Evolutionary conservation across 345 rosid species (phyloP).

Genomic region (Syzygium oleosum): DNA sequence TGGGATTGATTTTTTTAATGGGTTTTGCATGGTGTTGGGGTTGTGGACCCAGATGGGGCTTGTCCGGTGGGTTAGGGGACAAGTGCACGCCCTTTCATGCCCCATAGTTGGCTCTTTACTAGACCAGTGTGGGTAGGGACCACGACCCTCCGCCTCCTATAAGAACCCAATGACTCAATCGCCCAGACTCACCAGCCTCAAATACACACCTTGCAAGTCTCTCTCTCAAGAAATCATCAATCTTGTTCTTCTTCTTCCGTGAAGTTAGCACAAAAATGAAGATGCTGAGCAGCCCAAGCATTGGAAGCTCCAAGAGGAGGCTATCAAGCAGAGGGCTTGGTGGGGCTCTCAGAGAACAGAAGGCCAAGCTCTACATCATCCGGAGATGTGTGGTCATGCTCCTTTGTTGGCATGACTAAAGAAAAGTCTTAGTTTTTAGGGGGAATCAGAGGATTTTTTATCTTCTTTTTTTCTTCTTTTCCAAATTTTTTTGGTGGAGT

Average conservation of each 20-base stretch:
- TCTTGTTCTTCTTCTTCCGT: neutral
- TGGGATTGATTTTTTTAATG: neutral
- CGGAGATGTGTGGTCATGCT: conserved; percentile 24
- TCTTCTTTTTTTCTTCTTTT: neutral
- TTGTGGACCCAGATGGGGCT: neutral
- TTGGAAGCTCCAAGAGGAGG: conserved; percentile 13
- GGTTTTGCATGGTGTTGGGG: neutral
- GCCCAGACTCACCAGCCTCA: neutral
- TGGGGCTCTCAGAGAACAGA: conserved; percentile 15
- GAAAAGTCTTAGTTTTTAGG: neutral
- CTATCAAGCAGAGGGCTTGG: conserved; percentile 14
- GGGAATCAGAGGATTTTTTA: neutral
- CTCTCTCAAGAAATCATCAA: neutral
- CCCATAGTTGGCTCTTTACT: conserved; percentile 13
- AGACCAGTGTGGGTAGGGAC: conserved; percentile 8
- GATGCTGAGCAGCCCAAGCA: conserved; percentile 5
- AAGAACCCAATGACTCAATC: neutral
- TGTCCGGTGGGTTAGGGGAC: conserved; percentile 8
- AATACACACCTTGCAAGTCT: neutral
- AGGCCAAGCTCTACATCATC: conserved; percentile 20
- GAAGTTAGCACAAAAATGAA: neutral
- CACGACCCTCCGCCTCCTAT: neutral
- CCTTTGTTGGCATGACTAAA: conserved; percentile 17
- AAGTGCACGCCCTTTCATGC: conserved; percentile 8
- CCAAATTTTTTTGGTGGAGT: neutral